These are phyloP conservation scores for Pichia thaimueangensis DNA, from an alignment of 805 yeast species.

Conservation along the genomic window DNA sequence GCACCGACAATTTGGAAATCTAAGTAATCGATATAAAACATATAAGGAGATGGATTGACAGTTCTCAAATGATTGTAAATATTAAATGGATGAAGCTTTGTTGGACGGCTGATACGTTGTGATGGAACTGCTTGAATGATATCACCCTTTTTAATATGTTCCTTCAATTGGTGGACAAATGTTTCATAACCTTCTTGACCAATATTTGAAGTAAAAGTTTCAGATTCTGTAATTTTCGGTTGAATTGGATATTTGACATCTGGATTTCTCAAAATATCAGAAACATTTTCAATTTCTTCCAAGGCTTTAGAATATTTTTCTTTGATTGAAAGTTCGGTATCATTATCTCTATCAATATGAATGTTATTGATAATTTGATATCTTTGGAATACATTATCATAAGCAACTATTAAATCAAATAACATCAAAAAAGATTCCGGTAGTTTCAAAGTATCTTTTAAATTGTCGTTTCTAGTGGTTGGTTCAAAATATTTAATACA, in stretches of 20 bases:
- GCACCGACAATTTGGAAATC: conserved; percentile 97
- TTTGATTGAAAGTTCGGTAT: conserved; percentile 29
- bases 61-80: conserved; percentile 90
- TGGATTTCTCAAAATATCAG: conserved; percentile 39
- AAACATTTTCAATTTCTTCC: conserved; percentile 51
- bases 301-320: conserved; percentile 49
- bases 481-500: conserved; percentile 98
- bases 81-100: conserved; percentile 93
- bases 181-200: conserved; percentile 90
- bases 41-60: conserved; percentile 95
- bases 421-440: conserved; percentile 94
- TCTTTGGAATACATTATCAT: conserved; percentile 90
- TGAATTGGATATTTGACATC: conserved; percentile 62
- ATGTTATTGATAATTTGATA: conserved; percentile 86
- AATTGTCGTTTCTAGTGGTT: conserved; percentile 59
- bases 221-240: conserved; percentile 59
- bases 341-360: conserved; percentile 32
- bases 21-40: conserved; percentile 85
- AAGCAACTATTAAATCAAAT: conserved; percentile 83
- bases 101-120: conserved; percentile 92
- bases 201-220: conserved; percentile 76
- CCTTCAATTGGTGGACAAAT: conserved; percentile 69
- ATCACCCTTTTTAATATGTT: conserved; percentile 85
- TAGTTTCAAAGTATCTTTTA: conserved; percentile 72
- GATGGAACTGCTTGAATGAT: conserved; percentile 98